phyloP scores from a whole-genome alignment of 1,284 basidiomycete genomes.

The Fomes fomentarius region DNA sequence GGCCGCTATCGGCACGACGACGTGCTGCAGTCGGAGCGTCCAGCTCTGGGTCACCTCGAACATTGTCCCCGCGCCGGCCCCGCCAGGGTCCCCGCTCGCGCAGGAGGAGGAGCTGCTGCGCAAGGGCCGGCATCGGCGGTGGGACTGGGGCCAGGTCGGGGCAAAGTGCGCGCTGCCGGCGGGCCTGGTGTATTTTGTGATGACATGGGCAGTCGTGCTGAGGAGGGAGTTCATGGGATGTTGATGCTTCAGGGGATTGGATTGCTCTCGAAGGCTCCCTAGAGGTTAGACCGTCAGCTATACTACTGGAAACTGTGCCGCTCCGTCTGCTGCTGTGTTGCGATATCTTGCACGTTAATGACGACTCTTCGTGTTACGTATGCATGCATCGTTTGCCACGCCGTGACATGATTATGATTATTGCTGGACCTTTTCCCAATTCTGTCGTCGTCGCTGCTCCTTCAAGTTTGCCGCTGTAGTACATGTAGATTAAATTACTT shows the following conservation, averaged over 20 bases:
- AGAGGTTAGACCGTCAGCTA: not conserved
- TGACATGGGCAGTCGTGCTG: constrained; percentile 69
- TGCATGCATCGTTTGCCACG: no score
- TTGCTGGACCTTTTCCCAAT: no score
- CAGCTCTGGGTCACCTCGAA: constrained; percentile 90
- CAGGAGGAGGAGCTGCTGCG: constrained; percentile 40
- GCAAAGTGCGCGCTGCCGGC: constrained; percentile 71
- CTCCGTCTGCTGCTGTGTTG: not conserved
- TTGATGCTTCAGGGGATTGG: constrained; percentile 25
- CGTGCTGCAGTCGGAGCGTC: constrained; percentile 70
- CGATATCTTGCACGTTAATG: not conserved
- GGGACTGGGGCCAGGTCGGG: constrained; percentile 77
- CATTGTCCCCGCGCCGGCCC: constrained; percentile 37
- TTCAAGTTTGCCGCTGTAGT: no score
- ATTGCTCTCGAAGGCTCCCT: not conserved
- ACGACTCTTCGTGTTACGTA: no score
- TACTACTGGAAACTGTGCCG: no score
- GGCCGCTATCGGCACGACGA: constrained; percentile 83
- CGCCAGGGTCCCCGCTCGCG: constrained; percentile 21
- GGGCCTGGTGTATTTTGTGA: constrained; percentile 73
- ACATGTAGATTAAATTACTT: no score
- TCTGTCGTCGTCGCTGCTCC: no score
- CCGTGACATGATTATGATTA: no score
- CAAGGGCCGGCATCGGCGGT: constrained; percentile 57
- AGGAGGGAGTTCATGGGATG: constrained; percentile 45